Evolutionary conservation across 257 asterid species (phyloP), one percentile per base, ranked within the genome.

Genomic region (Avicennia marina): DNA sequence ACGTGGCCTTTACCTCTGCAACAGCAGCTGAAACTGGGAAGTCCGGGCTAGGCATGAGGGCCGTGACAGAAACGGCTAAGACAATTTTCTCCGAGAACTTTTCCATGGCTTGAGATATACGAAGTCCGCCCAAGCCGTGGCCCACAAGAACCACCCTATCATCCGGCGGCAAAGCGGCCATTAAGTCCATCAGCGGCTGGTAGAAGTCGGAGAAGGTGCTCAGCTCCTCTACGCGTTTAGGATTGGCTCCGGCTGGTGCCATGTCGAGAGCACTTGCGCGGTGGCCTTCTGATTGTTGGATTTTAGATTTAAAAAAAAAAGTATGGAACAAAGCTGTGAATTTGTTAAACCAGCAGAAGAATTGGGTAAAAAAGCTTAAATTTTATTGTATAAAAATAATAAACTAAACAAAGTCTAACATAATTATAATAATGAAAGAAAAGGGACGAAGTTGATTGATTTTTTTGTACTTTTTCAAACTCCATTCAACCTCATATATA

Each of bases 261-360:
- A 80, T 74, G 75, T 80, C 87, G 4, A 77, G 65, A 50, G 65
- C 76, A 0, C 78, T 77, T 2, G 75, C 82, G 4, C 56, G 73
- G 55, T 69, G 78, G 27, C 82, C 78, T 12, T 39, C 7, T 3
- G 33, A 29, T 29, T 29, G 3, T 29, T 2, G 33, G 33, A 29
- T n/a, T n/a, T n/a, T n/a, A n/a, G n/a, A n/a, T n/a, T n/a, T n/a
- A n/a, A n/a, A n/a, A n/a, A n/a, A n/a, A n/a, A n/a, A n/a, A n/a
- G n/a, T n/a, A n/a, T n/a, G n/a, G n/a, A n/a, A n/a, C n/a, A n/a
- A n/a, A n/a, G n/a, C n/a, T n/a, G n/a, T n/a, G n/a, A n/a, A n/a
- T n/a, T n/a, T n/a, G n/a, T n/a, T n/a, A n/a, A n/a, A n/a, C n/a
- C n/a, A n/a, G n/a, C n/a, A n/a, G n/a, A n/a, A n/a, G n/a, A n/a